Conservation (phyloP, 495 filamentous ascomycete species). For the Penicillium angulare region DNA sequence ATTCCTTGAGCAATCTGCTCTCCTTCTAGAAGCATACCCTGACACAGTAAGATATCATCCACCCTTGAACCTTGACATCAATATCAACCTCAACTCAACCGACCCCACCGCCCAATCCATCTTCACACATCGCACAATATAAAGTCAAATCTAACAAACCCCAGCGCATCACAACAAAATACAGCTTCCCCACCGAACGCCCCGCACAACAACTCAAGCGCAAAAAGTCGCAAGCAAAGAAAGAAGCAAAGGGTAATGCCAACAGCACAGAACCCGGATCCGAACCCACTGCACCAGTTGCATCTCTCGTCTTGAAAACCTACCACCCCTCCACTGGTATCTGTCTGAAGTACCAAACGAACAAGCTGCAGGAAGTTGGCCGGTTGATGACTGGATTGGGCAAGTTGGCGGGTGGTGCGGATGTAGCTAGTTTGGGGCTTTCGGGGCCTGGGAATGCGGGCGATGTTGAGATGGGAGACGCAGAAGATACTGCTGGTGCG, state of each 20-base stretch:
- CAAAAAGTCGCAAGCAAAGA: slow-evolving; percentile 22
- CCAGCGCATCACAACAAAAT: slow-evolving; percentile 78
- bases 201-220: slow-evolving; percentile 27
- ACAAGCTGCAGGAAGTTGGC: slow-evolving; percentile 86
- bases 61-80: neutral
- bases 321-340: slow-evolving; percentile 80
- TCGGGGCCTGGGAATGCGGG: slow-evolving; percentile 25
- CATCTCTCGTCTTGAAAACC: slow-evolving; percentile 79
- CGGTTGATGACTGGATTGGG: slow-evolving; percentile 75
- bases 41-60: slow-evolving; percentile 50
- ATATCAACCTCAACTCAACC: slow-evolving; percentile 1
- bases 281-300: slow-evolving; percentile 42
- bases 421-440: slow-evolving; percentile 60
- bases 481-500: slow-evolving; percentile 16
- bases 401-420: slow-evolving; percentile 54
- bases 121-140: neutral
- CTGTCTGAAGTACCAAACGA: slow-evolving; percentile 85
- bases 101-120: neutral
- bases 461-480: slow-evolving; percentile 42
- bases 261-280: slow-evolving; percentile 19
- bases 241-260: slow-evolving; percentile 11
- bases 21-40: slow-evolving; percentile 62
- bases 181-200: slow-evolving; percentile 59
- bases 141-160: slow-evolving; percentile 7
- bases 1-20: slow-evolving; percentile 62